phyloP scores from a whole-genome alignment of 768 basidiomycete genomes.

The Leccinellum rugosiceps region DNA sequence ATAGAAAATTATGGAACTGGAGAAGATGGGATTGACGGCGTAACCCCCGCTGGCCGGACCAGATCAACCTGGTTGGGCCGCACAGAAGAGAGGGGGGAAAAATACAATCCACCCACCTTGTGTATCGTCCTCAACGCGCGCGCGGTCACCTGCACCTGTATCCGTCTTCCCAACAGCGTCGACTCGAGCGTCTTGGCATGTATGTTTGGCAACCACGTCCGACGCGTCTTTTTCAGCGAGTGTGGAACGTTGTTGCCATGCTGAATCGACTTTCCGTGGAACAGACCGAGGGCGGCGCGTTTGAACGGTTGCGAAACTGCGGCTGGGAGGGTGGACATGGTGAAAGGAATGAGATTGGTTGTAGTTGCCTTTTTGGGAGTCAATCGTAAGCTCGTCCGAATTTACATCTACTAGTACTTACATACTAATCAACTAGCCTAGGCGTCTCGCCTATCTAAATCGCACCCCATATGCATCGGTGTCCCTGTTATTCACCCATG shows the following conservation, averaged over 20 bases:
- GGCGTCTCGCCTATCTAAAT: too few species aligned
- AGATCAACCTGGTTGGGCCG: too few species aligned
- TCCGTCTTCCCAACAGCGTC: conserved; percentile 52
- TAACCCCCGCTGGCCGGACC: too few species aligned
- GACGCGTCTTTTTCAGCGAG: conserved; percentile 83
- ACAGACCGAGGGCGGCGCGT: conserved; percentile 75
- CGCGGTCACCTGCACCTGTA: conserved; percentile 56
- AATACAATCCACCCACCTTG: conserved; percentile 50
- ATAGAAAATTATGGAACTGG: background rate
- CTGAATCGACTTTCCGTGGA: conserved; percentile 76
- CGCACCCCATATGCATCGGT: too few species aligned
- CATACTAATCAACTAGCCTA: too few species aligned
- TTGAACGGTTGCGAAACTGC: conserved; percentile 70
- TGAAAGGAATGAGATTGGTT: background rate
- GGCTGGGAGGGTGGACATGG: conserved; percentile 26
- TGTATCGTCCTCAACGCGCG: conserved; percentile 78
- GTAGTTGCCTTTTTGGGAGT: conserved; percentile 7
- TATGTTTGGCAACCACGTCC: conserved; percentile 87
- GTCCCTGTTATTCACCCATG: too few species aligned
- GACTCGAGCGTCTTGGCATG: conserved; percentile 74
- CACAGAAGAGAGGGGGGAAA: background rate
- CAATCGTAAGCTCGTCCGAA: too few species aligned
- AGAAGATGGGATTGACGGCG: too few species aligned
- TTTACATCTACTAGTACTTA: too few species aligned
- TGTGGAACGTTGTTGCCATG: conserved; percentile 89